A percentile compares a stretch with the other conserved stretches of the same genome.
Evolutionary conservation across 306 rosid genomes (phyloP).

Genomic region (Inga oerstediana): DNA sequence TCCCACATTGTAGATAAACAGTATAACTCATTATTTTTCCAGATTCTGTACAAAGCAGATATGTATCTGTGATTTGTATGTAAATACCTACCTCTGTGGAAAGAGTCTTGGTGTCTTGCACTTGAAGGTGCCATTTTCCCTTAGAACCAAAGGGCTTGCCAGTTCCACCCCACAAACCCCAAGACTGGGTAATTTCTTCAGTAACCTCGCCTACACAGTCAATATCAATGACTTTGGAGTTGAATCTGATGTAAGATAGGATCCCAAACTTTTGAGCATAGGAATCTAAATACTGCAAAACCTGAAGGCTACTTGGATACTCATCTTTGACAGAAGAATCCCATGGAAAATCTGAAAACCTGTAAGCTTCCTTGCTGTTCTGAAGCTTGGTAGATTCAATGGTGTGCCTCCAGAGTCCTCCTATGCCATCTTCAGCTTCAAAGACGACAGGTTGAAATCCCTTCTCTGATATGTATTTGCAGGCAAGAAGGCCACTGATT

Average conservation of each 20-base stretch:
- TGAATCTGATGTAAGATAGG: slow-evolving; percentile 47
- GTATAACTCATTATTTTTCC: neutral
- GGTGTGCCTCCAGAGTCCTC: slow-evolving; percentile 59
- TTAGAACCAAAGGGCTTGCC: slow-evolving; percentile 50
- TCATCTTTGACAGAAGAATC: slow-evolving; percentile 40
- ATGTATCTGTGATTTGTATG: neutral
- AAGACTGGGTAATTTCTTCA: slow-evolving; percentile 40
- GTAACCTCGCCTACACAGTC: slow-evolving; percentile 46
- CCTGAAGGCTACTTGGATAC: slow-evolving; percentile 41
- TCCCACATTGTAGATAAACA: neutral
- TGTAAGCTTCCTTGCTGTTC: slow-evolving; percentile 19
- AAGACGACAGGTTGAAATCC: slow-evolving; percentile 51
- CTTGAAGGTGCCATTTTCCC: slow-evolving; percentile 52
- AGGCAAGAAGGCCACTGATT: slow-evolving; percentile 52
- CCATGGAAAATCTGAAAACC: slow-evolving; percentile 63
- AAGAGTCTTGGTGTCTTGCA: slow-evolving; percentile 43
- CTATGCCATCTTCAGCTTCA: slow-evolving; percentile 48
- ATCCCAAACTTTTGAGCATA: slow-evolving; percentile 52
- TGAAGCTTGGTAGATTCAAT: slow-evolving; percentile 55
- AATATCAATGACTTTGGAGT: slow-evolving; percentile 45
- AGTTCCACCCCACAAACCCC: slow-evolving; percentile 58
- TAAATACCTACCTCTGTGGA: slow-evolving; percentile 35
- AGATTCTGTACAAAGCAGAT: neutral
- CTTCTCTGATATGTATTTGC: slow-evolving; percentile 43
- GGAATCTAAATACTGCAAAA: slow-evolving; percentile 46